Conservation (phyloP, 805 yeast genomes). For the Zygosaccharomyces kombuchaensis region DNA sequence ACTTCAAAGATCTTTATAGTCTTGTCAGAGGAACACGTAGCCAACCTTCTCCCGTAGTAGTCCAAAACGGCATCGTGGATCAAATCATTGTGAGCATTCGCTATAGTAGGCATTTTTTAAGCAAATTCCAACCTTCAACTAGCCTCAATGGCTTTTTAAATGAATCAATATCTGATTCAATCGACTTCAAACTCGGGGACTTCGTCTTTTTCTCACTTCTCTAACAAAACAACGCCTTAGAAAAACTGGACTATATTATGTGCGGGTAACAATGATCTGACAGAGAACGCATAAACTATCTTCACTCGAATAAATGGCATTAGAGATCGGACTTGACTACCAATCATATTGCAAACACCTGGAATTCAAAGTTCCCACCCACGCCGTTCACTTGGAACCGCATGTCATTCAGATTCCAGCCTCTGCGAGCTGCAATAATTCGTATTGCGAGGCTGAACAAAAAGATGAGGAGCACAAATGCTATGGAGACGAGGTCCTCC, state of each 20-base stretch:
- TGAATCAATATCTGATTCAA: neutral
- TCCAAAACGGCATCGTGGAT: slow-evolving; percentile 97
- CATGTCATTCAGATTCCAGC: slow-evolving; percentile 26
- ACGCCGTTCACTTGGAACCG: slow-evolving; percentile 12
- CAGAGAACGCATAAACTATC: neutral
- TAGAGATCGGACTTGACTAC: no score
- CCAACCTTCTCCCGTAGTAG: slow-evolving; percentile 92
- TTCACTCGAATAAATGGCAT: no score
- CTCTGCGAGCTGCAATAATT: slow-evolving; percentile 19
- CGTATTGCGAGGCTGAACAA: slow-evolving; percentile 16
- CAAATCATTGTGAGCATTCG: slow-evolving; percentile 86
- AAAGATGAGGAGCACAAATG: slow-evolving; percentile 18
- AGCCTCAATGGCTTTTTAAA: neutral
- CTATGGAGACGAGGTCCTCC: slow-evolving; percentile 24
- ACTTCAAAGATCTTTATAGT: slow-evolving; percentile 92
- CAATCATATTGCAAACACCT: slow-evolving; percentile 27
- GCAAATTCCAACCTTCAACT: neutral
- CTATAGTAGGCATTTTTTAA: slow-evolving; percentile 62
- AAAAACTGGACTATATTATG: neutral
- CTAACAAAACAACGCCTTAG: neutral
- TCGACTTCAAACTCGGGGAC: neutral
- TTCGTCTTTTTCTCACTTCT: neutral
- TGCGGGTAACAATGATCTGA: slow-evolving; percentile 8
- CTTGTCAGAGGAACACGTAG: slow-evolving; percentile 94
- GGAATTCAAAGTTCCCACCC: slow-evolving; percentile 23